Evolutionary conservation across 31 red algal genomes (phyloP).

Genomic region (Porphyra umbilicalis): DNA sequence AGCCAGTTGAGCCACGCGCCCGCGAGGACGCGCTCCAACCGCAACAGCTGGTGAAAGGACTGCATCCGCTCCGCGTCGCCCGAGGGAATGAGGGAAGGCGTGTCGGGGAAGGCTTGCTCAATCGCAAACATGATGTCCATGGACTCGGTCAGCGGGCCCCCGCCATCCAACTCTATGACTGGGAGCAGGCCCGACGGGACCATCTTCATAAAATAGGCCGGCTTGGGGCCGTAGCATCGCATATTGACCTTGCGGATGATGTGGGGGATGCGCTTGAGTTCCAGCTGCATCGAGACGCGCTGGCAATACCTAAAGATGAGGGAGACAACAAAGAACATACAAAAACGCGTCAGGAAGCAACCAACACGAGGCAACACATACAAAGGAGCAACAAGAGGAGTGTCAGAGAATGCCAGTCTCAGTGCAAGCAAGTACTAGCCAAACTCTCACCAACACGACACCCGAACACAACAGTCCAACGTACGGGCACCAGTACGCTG

Average conservation of each 20-base stretch:
- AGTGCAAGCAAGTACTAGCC: neutral
- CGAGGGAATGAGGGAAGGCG: conserved; percentile 33
- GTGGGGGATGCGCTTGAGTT: conserved; percentile 72
- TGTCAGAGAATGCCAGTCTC: neutral
- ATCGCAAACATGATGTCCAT: conserved; percentile 84
- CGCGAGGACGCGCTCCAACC: conserved; percentile 53
- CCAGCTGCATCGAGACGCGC: conserved; percentile 75
- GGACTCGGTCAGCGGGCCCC: conserved; percentile 49
- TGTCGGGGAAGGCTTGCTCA: conserved; percentile 48
- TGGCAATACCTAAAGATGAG: conserved; percentile 36
- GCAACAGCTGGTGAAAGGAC: conserved; percentile 45
- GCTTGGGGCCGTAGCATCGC: conserved; percentile 88
- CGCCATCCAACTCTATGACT: conserved; percentile 62
- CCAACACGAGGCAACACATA: no score
- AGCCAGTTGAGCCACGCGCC: conserved; percentile 55
- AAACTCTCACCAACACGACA: neutral
- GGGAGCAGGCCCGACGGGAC: conserved; percentile 80
- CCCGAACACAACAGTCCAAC: neutral
- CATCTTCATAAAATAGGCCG: conserved; percentile 58
- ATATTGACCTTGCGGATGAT: conserved; percentile 76
- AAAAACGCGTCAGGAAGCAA: no score
- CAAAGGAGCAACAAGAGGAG: no score
- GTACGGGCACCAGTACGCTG: conserved; percentile 88
- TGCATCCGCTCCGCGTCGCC: conserved; percentile 69
- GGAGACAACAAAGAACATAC: no score